phyloP scores from a whole-genome alignment of 176 grass and related monocot genomes.

The Oryza rufipogon region DNA sequence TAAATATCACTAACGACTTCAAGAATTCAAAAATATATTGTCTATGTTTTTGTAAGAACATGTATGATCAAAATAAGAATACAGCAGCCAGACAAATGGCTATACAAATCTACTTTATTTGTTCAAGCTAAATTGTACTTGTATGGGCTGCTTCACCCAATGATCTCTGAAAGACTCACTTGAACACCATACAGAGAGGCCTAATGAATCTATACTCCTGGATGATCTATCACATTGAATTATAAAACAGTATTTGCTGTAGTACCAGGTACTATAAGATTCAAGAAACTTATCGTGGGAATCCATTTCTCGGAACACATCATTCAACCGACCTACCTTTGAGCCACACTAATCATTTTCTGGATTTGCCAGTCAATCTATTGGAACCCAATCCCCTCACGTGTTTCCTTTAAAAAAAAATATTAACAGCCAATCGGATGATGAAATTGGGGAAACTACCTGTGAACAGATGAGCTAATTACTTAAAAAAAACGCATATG shows the following conservation, averaged over 20 bases:
- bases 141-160: not conserved
- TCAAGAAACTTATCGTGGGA: not conserved
- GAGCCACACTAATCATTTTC: conserved; percentile 12
- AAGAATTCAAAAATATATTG: conserved; percentile 17
- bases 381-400: not conserved
- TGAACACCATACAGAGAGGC: not conserved
- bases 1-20: not conserved
- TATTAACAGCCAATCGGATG: not conserved
- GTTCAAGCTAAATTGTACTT: not conserved
- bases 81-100: conserved; percentile 7
- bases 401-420: not conserved
- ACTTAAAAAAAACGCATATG: not conserved
- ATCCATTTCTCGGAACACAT: not conserved
- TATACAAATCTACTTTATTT: not conserved
- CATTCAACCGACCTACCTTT: not conserved
- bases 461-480: conserved; percentile 8
- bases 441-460: conserved; percentile 8
- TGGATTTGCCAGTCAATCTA: not conserved
- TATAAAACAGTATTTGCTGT: not conserved
- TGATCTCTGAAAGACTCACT: not conserved
- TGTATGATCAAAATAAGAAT: conserved; percentile 5
- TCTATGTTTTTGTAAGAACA: not conserved
- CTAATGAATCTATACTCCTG: conserved; percentile 16
- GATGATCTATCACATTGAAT: not conserved
- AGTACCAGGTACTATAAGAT: not conserved